A percentile compares a stretch with the other conserved stretches of the same genome.
These are phyloP conservation scores for Ocimum tenuiflorum DNA, from an alignment of 257 asterid genomes.

Conservation along the genomic window DNA sequence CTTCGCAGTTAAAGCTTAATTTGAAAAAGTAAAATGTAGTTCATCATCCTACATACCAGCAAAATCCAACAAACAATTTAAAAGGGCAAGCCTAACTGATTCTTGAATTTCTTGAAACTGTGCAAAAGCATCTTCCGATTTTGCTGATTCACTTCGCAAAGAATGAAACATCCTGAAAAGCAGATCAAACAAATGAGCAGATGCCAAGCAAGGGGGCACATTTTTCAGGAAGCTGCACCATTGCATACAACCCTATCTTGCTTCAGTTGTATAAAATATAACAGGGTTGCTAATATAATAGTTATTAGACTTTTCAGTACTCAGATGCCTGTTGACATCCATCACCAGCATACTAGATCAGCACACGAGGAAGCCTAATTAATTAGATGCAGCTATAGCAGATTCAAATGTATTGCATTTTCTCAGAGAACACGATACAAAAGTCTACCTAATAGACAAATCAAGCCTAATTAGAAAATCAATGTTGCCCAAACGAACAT, in stretches of 20 bases:
- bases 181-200: constrained; percentile 7
- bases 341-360: too few species aligned
- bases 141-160: constrained; percentile 65
- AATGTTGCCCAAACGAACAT: too few species aligned
- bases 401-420: too few species aligned
- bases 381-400: too few species aligned
- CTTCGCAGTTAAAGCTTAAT: background rate
- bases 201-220: background rate
- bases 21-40: background rate
- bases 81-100: constrained; percentile 79
- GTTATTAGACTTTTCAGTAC: background rate
- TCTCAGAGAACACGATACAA: too few species aligned
- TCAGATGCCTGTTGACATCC: too few species aligned
- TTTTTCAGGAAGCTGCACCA: constrained; percentile 14
- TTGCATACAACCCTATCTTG: background rate
- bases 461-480: too few species aligned
- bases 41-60: constrained; percentile 53
- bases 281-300: background rate
- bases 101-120: constrained; percentile 91
- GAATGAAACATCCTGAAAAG: constrained; percentile 73
- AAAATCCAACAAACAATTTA: constrained; percentile 81
- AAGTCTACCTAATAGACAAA: too few species aligned
- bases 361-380: too few species aligned
- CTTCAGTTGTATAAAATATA: constrained; percentile 10
- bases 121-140: constrained; percentile 60